Conservation (phyloP, 495 filamentous ascomycete genomes). For the Talaromyces stipitatus region DNA sequence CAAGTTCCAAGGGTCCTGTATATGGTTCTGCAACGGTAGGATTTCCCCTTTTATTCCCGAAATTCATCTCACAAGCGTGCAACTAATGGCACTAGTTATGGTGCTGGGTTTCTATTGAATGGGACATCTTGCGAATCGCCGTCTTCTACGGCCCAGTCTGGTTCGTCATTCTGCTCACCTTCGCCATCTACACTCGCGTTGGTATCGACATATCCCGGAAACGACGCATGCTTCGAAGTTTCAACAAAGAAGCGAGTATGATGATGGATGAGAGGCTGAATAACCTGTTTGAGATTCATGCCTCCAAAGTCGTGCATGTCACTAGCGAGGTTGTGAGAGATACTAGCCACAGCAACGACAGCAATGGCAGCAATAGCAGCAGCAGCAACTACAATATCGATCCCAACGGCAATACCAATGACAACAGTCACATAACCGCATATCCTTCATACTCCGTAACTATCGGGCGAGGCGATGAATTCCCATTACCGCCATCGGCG, state of each 20-base stretch:
- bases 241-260: constrained; percentile 20
- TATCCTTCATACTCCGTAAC: constrained; percentile 30
- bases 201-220: constrained; percentile 61
- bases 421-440: not conserved
- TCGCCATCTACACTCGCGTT: constrained; percentile 65
- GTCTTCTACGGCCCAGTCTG: constrained; percentile 82
- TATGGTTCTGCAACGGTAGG: constrained; percentile 67
- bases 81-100: constrained; percentile 45
- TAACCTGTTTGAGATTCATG: constrained; percentile 29
- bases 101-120: constrained; percentile 70
- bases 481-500: not conserved
- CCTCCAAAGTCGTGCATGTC: constrained; percentile 48
- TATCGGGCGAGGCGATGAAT: constrained; percentile 20
- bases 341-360: not conserved
- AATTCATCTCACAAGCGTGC: too few species aligned
- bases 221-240: constrained; percentile 34
- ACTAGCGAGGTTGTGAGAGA: constrained; percentile 28
- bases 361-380: not conserved
- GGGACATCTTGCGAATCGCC: constrained; percentile 67
- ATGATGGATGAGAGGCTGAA: constrained; percentile 25
- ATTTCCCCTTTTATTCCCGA: not conserved
- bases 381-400: not conserved
- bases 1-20: constrained; percentile 39
- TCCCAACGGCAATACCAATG: not conserved
- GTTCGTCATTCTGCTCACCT: constrained; percentile 65